Evolutionary conservation across 768 basidiomycete species (phyloP), one percentile per base, ranked within the genome.

Genomic region (Hygrophoropsis aurantiaca): DNA sequence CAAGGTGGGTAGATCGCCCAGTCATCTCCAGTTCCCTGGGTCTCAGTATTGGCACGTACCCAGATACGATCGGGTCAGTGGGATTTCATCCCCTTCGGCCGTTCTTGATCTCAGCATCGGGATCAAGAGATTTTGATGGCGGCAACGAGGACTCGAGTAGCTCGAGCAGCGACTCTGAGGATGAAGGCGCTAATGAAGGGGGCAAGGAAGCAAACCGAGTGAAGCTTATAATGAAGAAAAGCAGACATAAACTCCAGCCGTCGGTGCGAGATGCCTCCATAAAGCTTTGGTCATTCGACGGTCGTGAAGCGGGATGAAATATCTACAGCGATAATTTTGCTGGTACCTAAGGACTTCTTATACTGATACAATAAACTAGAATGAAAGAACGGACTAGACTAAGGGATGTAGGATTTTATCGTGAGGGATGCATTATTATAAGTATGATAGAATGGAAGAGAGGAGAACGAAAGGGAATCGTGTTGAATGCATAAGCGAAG

Each of bases 21-120:
- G 27, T 30, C 27, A 13, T 30, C 13, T 6, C 27, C 27, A 34
- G 32, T 34, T 21, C 7, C 36, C n/a, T 16, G 27, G 9, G 36
- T 16, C 7, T 38, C 36, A 38, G 9, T n/a, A 15, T 49, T 37
- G 40, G 6, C 4, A 30, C 27, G 13, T 24, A 4, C 36, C 11
- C 42, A 93, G 91, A 93, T 60, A 77, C 85, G 3, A 65, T 93
- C 7, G 84, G 88, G 1, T 82, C 84, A 1, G 81, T 87, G 1
- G 65, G 78, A 1, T 88, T 94, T 56, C 85, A 93, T 53, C 90
- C 90, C 0, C 63, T 76, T 21, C 68, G 71, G 9, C 69, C 90
- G 0, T 42, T 70, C 3, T 54, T 92, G 3, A 60, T 89, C 16
- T 84, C 88, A 0, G 75, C 76, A 1, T 85, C 90, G 0, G 92